Conservation (phyloP, 495 filamentous ascomycete genomes). For the Hypoxylon perforatum region DNA sequence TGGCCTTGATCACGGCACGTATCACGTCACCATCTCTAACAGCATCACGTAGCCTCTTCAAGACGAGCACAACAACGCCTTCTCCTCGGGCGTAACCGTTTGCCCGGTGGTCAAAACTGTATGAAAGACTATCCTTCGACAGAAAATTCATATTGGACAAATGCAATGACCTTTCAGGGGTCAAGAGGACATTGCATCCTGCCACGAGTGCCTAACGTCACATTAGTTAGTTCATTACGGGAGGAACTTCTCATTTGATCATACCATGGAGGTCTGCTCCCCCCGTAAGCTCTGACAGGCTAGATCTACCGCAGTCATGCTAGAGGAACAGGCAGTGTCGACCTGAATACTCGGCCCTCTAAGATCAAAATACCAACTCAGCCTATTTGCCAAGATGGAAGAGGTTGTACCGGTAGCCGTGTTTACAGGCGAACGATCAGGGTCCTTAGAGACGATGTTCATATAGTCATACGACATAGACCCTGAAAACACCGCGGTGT, state of each 20-base stretch:
- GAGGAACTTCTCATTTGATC: too few species aligned
- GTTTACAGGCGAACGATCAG: conserved; percentile 13
- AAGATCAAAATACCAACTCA: conserved; percentile 30
- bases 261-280: conserved; percentile 43
- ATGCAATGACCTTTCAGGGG: neutral
- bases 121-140: conserved; percentile 44
- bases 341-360: conserved; percentile 36
- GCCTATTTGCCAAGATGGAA: conserved; percentile 6
- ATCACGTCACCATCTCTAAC: conserved; percentile 54
- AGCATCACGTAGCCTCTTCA: conserved; percentile 64
- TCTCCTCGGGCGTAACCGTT: conserved; percentile 66
- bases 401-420: conserved; percentile 1
- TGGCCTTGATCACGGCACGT: conserved; percentile 60
- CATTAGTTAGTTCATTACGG: too few species aligned
- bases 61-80: conserved; percentile 55
- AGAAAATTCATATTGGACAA: conserved; percentile 27
- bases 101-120: conserved; percentile 30
- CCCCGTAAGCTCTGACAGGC: conserved; percentile 79
- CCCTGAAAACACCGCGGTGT: conserved; percentile 33
- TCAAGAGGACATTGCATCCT: neutral
- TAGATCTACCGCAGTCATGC: conserved; percentile 66
- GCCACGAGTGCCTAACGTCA: neutral
- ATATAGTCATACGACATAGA: conserved; percentile 40
- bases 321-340: conserved; percentile 72
- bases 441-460: conserved; percentile 26